These are phyloP conservation scores for Monosporascus sp. DNA, from an alignment of 2,329 filamentous ascomycete species.

Conservation along the genomic window DNA sequence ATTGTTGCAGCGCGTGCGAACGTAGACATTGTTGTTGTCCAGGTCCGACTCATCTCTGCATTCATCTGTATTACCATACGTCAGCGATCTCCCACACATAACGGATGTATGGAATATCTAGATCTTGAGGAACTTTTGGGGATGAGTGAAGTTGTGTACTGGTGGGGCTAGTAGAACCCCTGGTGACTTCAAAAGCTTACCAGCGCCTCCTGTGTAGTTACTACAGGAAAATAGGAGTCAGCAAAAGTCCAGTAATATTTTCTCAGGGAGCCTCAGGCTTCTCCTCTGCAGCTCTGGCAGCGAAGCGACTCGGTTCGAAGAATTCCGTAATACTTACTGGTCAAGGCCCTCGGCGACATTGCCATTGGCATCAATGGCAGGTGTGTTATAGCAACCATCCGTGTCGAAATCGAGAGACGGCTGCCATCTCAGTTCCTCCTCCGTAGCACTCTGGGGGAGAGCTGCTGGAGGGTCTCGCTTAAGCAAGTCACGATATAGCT, in stretches of 20 bases:
- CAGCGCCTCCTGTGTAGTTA: slow-evolving; percentile 11
- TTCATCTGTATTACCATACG: not conserved
- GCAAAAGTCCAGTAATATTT: not conserved
- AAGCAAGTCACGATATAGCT: not conserved
- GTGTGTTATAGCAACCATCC: slow-evolving; percentile 27
- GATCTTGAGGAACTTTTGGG: too few species aligned
- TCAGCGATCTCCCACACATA: too few species aligned
- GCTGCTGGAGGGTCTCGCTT: slow-evolving; percentile 3
- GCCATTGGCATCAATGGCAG: slow-evolving; percentile 22
- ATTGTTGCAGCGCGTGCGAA: slow-evolving; percentile 32
- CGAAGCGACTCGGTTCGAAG: too few species aligned
- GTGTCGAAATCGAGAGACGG: slow-evolving; percentile 23
- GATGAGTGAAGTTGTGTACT: too few species aligned
- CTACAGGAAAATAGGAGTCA: not conserved
- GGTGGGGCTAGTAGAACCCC: too few species aligned
- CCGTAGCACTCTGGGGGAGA: slow-evolving; percentile 2
- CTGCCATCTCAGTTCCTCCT: slow-evolving; percentile 12
- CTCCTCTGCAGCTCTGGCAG: too few species aligned
- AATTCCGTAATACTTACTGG: not conserved
- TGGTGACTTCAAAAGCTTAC: not conserved
- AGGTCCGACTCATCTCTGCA: slow-evolving; percentile 25
- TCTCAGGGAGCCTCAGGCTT: too few species aligned
- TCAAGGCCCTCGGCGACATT: slow-evolving; percentile 18
- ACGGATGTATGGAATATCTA: too few species aligned
- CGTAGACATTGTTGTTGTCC: slow-evolving; percentile 32